These are phyloP conservation scores for Cyberlindnera maclurae DNA, from an alignment of 805 yeast genomes.

Conservation along the genomic window DNA sequence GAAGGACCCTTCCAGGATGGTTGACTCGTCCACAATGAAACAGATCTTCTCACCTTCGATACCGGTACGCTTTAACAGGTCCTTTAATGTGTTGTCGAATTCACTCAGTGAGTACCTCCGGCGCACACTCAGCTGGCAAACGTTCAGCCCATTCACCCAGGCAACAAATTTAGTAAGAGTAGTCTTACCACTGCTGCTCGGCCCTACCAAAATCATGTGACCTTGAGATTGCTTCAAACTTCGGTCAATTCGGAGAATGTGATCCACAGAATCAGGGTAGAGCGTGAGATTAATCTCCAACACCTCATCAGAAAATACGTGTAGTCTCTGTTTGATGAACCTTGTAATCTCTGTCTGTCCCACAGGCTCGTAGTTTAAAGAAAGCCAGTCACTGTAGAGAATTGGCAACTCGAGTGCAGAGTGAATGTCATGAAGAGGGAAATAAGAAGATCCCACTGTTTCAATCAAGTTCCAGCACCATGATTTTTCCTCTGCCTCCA, in stretches of 20 bases:
- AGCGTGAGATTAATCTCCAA: conserved; percentile 52
- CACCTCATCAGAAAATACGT: conserved; percentile 75
- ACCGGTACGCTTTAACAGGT: conserved; percentile 42
- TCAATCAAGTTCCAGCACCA: conserved; percentile 40
- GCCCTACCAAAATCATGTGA: conserved; percentile 79
- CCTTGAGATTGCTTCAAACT: conserved; percentile 84
- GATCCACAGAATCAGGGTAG: conserved; percentile 66
- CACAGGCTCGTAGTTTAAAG: conserved; percentile 54
- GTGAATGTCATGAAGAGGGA: conserved; percentile 38
- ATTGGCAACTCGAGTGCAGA: conserved; percentile 42
- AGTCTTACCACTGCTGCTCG: conserved; percentile 75
- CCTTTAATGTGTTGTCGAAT: conserved; percentile 60
- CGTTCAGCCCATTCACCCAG: conserved; percentile 78
- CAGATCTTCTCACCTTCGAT: conserved; percentile 56
- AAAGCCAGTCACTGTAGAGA: conserved; percentile 69
- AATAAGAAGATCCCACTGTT: conserved; percentile 29
- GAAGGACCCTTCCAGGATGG: conserved; percentile 68
- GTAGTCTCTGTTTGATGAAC: conserved; percentile 58
- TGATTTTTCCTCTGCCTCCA: conserved; percentile 34
- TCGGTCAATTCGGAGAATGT: conserved; percentile 72
- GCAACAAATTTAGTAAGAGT: conserved; percentile 75
- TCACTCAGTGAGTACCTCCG: conserved; percentile 48
- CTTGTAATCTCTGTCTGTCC: conserved; percentile 35
- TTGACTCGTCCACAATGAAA: conserved; percentile 74
- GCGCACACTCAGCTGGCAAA: conserved; percentile 51